phyloP scores from a whole-genome alignment of 371 early-diverging fungal genomes.

The Syncephalis fuscata region DNA sequence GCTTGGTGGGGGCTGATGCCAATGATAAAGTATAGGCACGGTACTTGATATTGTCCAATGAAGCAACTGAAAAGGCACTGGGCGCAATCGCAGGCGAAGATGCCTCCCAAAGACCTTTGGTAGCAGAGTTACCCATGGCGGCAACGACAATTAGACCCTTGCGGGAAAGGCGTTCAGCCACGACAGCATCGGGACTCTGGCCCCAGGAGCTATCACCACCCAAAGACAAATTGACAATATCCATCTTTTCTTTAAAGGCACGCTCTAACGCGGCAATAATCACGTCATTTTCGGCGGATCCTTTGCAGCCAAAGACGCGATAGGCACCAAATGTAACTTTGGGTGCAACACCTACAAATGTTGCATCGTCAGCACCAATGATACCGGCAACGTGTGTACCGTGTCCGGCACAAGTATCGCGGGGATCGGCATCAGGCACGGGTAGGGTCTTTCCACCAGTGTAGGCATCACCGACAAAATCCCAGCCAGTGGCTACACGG shows the following conservation, averaged over 20 bases:
- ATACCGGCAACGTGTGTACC: slow-evolving; percentile 48
- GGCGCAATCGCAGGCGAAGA: slow-evolving; percentile 39
- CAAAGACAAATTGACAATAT: slow-evolving; percentile 47
- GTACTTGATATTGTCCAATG: slow-evolving; percentile 35
- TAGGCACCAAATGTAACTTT: slow-evolving; percentile 35
- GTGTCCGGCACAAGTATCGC: slow-evolving; percentile 22
- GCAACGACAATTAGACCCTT: slow-evolving; percentile 24
- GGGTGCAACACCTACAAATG: slow-evolving; percentile 43
- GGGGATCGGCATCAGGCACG: slow-evolving; percentile 29
- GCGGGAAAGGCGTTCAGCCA: slow-evolving; percentile 18
- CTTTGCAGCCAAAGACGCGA: slow-evolving; percentile 42
- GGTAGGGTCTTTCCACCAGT: slow-evolving; percentile 5
- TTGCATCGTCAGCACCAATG: slow-evolving; percentile 22
- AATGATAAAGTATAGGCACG: slow-evolving; percentile 9
- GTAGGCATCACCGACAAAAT: slow-evolving; percentile 20
- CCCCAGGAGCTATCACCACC: slow-evolving; percentile 30
- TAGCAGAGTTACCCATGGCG: slow-evolving; percentile 58
- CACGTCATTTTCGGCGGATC: slow-evolving; percentile 26
- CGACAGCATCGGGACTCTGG: slow-evolving; percentile 19
- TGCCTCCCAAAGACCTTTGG: slow-evolving; percentile 35
- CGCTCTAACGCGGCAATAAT: slow-evolving; percentile 40
- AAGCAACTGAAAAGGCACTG: slow-evolving; percentile 45
- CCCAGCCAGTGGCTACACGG: slow-evolving; percentile 19
- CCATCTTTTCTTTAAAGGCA: slow-evolving; percentile 36
- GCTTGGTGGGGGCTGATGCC: slow-evolving; percentile 1